Percentiles rank a stretch among this genome's conserved stretches.
These are phyloP conservation scores for Trametes villosa DNA, from an alignment of 768 basidiomycete species.

Conservation along the genomic window DNA sequence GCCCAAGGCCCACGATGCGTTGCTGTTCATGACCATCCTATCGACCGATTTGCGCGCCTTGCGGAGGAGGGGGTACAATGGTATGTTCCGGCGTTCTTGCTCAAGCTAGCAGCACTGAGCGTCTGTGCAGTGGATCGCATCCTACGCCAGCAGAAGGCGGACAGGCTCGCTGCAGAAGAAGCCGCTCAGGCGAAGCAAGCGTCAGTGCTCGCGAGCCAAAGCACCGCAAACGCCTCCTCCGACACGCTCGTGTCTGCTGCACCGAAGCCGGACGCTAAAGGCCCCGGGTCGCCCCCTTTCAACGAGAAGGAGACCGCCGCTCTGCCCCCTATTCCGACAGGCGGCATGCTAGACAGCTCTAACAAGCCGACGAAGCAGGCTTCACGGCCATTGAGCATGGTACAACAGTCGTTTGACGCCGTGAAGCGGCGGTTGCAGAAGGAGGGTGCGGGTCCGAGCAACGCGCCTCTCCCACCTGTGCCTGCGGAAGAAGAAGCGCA, in stretches of 20 bases:
- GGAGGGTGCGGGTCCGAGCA: not conserved
- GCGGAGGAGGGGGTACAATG: conserved; percentile 84
- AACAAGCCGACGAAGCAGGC: not conserved
- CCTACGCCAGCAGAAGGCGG: conserved; percentile 78
- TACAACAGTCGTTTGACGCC: conserved; percentile 6
- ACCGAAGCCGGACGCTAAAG: not conserved
- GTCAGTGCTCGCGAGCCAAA: conserved; percentile 19
- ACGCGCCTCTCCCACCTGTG: not conserved
- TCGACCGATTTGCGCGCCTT: conserved; percentile 86
- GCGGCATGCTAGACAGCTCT: not conserved
- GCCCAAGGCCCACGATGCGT: conserved; percentile 82
- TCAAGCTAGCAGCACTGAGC: conserved; percentile 32
- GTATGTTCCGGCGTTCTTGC: conserved; percentile 41
- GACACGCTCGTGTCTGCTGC: conserved; percentile 8
- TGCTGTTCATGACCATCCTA: conserved; percentile 92
- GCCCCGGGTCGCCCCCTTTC: not conserved
- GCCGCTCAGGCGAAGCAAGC: conserved; percentile 44
- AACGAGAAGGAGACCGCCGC: not conserved
- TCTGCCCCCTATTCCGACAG: not conserved
- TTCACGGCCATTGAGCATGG: conserved; percentile 8
- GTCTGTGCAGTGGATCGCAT: conserved; percentile 79
- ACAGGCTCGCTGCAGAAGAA: conserved; percentile 59
- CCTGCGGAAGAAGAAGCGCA: not conserved
- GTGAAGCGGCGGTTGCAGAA: conserved; percentile 3
- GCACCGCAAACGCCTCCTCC: not conserved